Percentiles rank a stretch among this genome's conserved stretches.
Evolutionary conservation across 345 rosid species (phyloP).

Genomic region (Eucalyptus erythrocorys): DNA sequence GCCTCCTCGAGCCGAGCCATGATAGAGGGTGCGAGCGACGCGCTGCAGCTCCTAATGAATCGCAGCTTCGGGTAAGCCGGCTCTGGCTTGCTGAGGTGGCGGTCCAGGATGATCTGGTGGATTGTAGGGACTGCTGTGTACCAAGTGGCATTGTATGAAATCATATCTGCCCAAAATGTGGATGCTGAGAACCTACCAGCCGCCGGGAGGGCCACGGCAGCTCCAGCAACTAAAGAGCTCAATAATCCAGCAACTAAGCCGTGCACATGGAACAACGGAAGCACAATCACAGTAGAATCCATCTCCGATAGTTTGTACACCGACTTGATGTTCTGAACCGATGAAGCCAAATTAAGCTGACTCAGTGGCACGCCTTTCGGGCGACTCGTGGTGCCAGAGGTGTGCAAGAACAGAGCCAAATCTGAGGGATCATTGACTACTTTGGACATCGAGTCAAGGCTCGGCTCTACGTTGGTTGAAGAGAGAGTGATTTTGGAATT

Average conservation of each 20-base stretch:
- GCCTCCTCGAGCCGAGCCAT: slow-evolving; percentile 67
- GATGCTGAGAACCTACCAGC: slow-evolving; percentile 83
- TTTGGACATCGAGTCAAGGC: neutral
- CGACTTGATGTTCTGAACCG: slow-evolving; percentile 47
- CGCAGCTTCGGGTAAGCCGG: slow-evolving; percentile 53
- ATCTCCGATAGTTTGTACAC: slow-evolving; percentile 62
- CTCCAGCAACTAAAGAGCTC: slow-evolving; percentile 68
- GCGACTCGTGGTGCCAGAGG: slow-evolving; percentile 75
- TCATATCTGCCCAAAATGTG: slow-evolving; percentile 76
- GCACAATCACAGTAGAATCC: slow-evolving; percentile 74
- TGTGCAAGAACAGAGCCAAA: slow-evolving; percentile 54
- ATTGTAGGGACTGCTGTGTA: slow-evolving; percentile 88
- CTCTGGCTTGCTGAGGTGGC: slow-evolving; percentile 51
- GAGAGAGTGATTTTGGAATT: slow-evolving; percentile 15
- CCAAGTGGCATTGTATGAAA: slow-evolving; percentile 67
- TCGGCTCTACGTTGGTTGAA: neutral
- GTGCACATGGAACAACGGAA: slow-evolving; percentile 84
- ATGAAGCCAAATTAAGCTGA: slow-evolving; percentile 49
- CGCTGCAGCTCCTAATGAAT: slow-evolving; percentile 84
- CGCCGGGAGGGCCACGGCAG: slow-evolving; percentile 68
- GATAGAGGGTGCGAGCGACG: slow-evolving; percentile 71
- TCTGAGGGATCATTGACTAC: slow-evolving; percentile 47
- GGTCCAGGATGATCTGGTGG: slow-evolving; percentile 83
- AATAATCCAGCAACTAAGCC: slow-evolving; percentile 68
- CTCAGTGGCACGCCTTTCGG: slow-evolving; percentile 80